Evolutionary conservation across 140 eudicot species (phyloP), one percentile per base, ranked within the genome.

Genomic region (Eryngium alpinum): DNA sequence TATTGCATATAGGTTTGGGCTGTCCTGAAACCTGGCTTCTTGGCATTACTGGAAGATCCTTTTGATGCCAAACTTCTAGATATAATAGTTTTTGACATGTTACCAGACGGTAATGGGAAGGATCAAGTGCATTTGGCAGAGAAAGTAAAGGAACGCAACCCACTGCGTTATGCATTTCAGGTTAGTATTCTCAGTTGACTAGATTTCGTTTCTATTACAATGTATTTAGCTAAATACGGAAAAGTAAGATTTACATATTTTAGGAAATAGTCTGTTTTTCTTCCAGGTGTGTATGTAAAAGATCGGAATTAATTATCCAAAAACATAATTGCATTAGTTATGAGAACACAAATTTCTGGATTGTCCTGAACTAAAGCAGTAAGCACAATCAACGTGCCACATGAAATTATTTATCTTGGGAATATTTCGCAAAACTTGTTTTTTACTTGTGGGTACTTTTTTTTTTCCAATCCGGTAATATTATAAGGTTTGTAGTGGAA

Each of bases 11-110:
- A 95, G 99, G 99, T 95, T 72, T 95, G 99, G 99, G 97, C 94
- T 72, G 99, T 95, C 65, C 83, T 92, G 73, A 92, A 95, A 78
- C 99, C 99, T 56, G 99, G 99, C 56, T 95, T 91, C 86, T 84
- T 95, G 88, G 99, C 97, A 77, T 86, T 95, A 74, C 81, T 95
- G 80, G 89, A 88, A 86, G 92, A 92, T 83, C 97, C 97, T 77
- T 87, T 87, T 81, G 86, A 83, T 81, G 81, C 89, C 56, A 92
- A 88, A 85, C 93, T 87, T 53, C 81, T 92, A 80, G 99, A 92
- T 86, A 92, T 95, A 77, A 77, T 95, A 72, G 86, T 92, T 63
- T 95, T 95, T 72, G 97, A 95, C 88, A 87, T 93, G 70, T 86
- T 91, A 67, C 93, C 92, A 75, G 79, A 82, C 83, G 87, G 79